A percentile compares a stretch with the other conserved stretches of the same genome.
phyloP scores from a whole-genome alignment of 352 stramenopile genomes.

The Pythium volutum region DNA sequence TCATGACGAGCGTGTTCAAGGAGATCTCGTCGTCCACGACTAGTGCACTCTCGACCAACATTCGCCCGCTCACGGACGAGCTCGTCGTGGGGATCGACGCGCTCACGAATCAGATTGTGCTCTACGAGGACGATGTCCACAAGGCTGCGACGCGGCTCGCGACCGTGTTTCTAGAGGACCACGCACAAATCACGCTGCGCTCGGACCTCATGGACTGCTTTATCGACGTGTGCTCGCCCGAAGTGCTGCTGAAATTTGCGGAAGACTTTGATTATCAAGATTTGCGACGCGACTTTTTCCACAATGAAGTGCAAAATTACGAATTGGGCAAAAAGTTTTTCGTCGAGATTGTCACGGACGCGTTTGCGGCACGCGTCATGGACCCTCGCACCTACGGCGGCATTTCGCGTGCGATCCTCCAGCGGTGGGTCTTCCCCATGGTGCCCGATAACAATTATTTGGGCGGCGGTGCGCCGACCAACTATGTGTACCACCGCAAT shows the following conservation, averaged over 20 bases:
- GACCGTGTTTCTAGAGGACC: constrained; percentile 78
- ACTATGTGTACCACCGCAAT: constrained; percentile 75
- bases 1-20: constrained; percentile 97
- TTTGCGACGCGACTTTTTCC: constrained; percentile 93
- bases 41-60: constrained; percentile 39
- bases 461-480: constrained; percentile 37
- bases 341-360: constrained; percentile 88
- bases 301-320: constrained; percentile 97
- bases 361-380: constrained; percentile 93
- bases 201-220: constrained; percentile 96
- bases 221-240: constrained; percentile 97
- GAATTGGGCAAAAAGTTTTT: constrained; percentile 98
- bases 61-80: constrained; percentile 77
- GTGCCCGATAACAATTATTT: constrained; percentile 92
- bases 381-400: constrained; percentile 93
- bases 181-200: constrained; percentile 87
- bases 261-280: constrained; percentile 99
- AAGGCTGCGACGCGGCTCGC: constrained; percentile 48
- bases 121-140: constrained; percentile 73
- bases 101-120: constrained; percentile 75
- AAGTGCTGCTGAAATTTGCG: constrained; percentile 96
- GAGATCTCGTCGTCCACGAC: constrained; percentile 48
- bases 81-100: constrained; percentile 79
- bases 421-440: constrained; percentile 95
- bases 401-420: constrained; percentile 92